phyloP scores from a whole-genome alignment of 352 stramenopile species.

The Saprolegnia diclina region DNA sequence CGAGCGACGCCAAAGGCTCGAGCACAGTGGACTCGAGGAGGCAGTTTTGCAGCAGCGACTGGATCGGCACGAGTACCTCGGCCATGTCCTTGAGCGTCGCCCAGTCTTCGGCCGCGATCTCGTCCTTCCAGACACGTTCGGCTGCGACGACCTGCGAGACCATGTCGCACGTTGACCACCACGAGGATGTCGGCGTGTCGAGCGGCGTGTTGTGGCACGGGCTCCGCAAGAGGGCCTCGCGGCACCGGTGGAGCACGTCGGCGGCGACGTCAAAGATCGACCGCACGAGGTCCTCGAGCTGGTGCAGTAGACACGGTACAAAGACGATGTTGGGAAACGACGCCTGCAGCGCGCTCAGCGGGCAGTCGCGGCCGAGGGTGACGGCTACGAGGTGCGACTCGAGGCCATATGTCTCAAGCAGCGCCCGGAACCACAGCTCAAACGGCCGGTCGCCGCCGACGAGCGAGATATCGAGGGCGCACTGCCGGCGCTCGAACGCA shows the following conservation, averaged over 20 bases:
- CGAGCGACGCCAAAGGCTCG: conserved; percentile 37
- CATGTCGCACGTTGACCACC: neutral
- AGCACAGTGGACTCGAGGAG: neutral
- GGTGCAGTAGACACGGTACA: neutral
- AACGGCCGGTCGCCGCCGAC: neutral
- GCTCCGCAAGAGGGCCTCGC: neutral
- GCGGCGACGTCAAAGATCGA: neutral
- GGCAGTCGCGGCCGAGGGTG: neutral
- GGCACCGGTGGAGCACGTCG: neutral
- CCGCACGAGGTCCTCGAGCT: neutral
- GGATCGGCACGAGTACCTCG: conserved; percentile 59
- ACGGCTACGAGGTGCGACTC: neutral
- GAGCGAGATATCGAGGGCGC: conserved; percentile 71
- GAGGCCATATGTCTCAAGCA: neutral
- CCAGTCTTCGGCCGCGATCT: conserved; percentile 36
- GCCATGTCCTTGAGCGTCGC: conserved; percentile 57
- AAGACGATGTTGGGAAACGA: neutral
- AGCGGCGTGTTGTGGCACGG: neutral
- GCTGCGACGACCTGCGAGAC: neutral
- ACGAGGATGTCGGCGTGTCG: neutral
- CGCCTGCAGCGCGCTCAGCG: neutral
- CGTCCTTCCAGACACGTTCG: neutral
- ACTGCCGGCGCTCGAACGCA: conserved; percentile 65
- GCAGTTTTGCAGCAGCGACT: neutral
- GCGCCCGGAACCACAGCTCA: neutral